A percentile compares a stretch with the other conserved stretches of the same genome.
These are phyloP conservation scores for Pleurotus platypus DNA, from an alignment of 768 basidiomycete species.

Conservation along the genomic window DNA sequence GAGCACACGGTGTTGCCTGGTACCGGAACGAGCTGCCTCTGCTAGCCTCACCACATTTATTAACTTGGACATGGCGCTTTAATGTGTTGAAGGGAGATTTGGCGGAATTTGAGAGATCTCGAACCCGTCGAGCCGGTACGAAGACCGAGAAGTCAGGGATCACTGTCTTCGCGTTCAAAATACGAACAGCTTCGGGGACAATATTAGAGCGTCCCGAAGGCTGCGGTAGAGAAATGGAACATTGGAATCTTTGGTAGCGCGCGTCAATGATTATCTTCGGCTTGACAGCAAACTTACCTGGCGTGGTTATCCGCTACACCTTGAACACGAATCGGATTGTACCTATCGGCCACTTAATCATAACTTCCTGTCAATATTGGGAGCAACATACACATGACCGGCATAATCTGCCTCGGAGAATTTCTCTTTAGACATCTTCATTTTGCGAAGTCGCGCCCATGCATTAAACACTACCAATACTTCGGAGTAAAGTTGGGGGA, in stretches of 20 bases:
- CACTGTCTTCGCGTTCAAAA: conserved; percentile 42
- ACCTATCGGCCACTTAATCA: conserved; percentile 24
- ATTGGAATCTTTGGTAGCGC: conserved; percentile 40
- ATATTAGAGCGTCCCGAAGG: conserved; percentile 26
- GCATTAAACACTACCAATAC: conserved; percentile 37
- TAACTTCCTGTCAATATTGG: not conserved
- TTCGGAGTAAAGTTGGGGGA: conserved; percentile 28
- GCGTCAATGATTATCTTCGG: not conserved
- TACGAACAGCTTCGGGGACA: conserved; percentile 26
- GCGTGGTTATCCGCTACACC: conserved; percentile 35
- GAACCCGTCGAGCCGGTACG: conserved; percentile 33
- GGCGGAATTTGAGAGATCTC: conserved; percentile 36
- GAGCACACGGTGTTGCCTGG: conserved; percentile 47
- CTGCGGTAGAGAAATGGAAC: conserved; percentile 44
- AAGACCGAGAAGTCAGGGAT: conserved; percentile 50
- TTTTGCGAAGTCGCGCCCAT: conserved; percentile 39
- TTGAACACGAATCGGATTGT: conserved; percentile 45
- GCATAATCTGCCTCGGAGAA: conserved; percentile 55
- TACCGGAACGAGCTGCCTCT: conserved; percentile 46
- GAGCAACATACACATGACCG: conserved; percentile 44
- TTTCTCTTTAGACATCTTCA: conserved; percentile 42
- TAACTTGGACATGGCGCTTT: conserved; percentile 32
- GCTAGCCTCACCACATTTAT: conserved; percentile 30
- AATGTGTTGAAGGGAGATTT: conserved; percentile 47
- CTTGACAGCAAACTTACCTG: conserved; percentile 30